Evolutionary conservation across 768 basidiomycete species (phyloP).

Genomic region (Candolleomyces efflorescens): DNA sequence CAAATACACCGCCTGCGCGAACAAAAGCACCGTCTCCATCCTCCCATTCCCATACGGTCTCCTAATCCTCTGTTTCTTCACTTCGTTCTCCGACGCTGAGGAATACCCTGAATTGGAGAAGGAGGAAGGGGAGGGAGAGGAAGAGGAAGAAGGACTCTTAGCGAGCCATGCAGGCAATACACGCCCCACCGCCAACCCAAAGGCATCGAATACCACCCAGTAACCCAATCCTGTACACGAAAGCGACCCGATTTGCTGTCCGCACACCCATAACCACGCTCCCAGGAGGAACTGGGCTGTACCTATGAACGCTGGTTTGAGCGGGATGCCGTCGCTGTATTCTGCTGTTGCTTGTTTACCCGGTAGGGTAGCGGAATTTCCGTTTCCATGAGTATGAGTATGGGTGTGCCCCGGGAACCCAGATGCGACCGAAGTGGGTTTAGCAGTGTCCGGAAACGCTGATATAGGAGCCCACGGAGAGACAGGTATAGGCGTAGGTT

Average conservation of each 20-base stretch:
- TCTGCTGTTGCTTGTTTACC: neutral
- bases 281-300: constrained; percentile 60
- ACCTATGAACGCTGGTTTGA: constrained; percentile 21
- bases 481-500: constrained; percentile 55
- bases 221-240: constrained; percentile 91
- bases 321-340: constrained; percentile 13
- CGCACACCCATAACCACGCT: constrained; percentile 80
- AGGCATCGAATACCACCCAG: constrained; percentile 92
- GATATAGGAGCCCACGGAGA: constrained; percentile 69
- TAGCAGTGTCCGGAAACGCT: constrained; percentile 29
- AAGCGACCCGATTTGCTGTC: constrained; percentile 85
- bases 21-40: constrained; percentile 67
- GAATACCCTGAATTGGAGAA: too few relatives aligned
- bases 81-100: constrained; percentile 16
- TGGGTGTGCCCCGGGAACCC: neutral
- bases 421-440: neutral
- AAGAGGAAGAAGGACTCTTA: neutral
- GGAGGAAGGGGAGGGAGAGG: constrained; percentile 4
- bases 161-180: constrained; percentile 39
- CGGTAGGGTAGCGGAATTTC: too few relatives aligned
- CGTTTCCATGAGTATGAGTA: constrained; percentile 2
- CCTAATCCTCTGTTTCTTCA: constrained; percentile 44
- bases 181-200: constrained; percentile 62
- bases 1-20: constrained; percentile 90
- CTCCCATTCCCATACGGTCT: constrained; percentile 62